A percentile compares a stretch with the other conserved stretches of the same genome.
Evolutionary conservation across 768 basidiomycete species (phyloP).

Genomic region (Trametes cingulata): DNA sequence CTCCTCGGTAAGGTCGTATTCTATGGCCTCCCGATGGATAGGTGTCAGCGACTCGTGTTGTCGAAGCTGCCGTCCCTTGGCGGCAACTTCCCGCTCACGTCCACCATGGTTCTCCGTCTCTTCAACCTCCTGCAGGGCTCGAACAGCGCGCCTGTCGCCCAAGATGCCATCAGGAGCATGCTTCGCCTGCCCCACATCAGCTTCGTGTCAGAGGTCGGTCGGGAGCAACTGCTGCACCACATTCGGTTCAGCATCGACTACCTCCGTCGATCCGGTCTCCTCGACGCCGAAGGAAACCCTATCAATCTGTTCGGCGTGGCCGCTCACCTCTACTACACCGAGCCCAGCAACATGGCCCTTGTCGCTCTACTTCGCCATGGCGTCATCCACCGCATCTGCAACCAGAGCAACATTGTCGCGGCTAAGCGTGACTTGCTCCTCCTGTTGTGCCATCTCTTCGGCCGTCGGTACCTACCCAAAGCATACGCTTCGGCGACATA

Average conservation of each 20-base stretch:
- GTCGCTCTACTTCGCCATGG: constrained; percentile 58
- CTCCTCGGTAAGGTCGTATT: constrained; percentile 72
- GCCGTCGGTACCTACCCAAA: constrained; percentile 53
- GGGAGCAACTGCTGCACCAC: constrained; percentile 61
- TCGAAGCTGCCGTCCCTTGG: constrained; percentile 63
- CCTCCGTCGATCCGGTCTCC: constrained; percentile 55
- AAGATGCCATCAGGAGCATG: constrained; percentile 51
- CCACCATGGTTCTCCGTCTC: constrained; percentile 63
- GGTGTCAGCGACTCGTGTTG: constrained; percentile 62
- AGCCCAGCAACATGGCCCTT: constrained; percentile 71
- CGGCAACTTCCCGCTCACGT: constrained; percentile 66
- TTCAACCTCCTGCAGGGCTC: constrained; percentile 70
- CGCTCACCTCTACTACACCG: constrained; percentile 61
- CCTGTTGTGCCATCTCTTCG: constrained; percentile 66
- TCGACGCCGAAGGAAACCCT: constrained; percentile 55
- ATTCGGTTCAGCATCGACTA: constrained; percentile 73
- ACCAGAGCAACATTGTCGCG: constrained; percentile 35
- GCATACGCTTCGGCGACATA: constrained; percentile 43
- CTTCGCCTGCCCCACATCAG: constrained; percentile 60
- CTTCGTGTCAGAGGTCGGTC: constrained; percentile 55
- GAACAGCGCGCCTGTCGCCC: constrained; percentile 46
- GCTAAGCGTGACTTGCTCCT: constrained; percentile 54
- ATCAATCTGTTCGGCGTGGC: constrained; percentile 58
- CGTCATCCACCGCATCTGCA: constrained; percentile 58
- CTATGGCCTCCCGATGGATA: constrained; percentile 64